Conservation (phyloP, 225 moss, liverwort and hornwort species). For the Straminergon stramineum region DNA sequence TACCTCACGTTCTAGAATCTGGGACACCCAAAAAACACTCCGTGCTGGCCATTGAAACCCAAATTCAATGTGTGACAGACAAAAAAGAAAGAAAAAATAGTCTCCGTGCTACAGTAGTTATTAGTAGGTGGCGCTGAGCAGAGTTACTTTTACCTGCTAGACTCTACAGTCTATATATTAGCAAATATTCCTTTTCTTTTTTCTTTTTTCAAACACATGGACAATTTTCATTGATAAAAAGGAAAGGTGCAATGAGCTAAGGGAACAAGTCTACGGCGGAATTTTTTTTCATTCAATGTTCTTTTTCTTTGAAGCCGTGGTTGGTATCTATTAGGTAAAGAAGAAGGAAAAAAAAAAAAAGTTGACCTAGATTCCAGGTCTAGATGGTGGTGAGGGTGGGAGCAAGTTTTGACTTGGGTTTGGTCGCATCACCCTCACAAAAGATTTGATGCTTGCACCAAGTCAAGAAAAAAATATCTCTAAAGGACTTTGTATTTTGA, state of each 20-base stretch:
- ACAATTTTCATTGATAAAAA: too few relatives aligned
- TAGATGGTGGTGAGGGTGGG: not conserved
- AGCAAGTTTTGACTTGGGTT: not conserved
- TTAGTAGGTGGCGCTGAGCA: not conserved
- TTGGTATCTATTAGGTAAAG: too few relatives aligned
- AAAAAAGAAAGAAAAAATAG: too few relatives aligned
- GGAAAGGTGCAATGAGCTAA: too few relatives aligned
- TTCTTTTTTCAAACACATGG: too few relatives aligned
- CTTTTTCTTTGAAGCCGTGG: too few relatives aligned
- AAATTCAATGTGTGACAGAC: not conserved
- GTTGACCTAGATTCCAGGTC: fast-evolving
- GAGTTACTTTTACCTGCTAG: not conserved
- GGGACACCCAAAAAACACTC: not conserved
- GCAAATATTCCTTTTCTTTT: not conserved
- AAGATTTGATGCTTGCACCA: not conserved
- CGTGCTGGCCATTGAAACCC: not conserved
- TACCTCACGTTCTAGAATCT: not conserved
- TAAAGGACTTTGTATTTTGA: not conserved
- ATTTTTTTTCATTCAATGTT: too few relatives aligned
- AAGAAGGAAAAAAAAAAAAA: too few relatives aligned
- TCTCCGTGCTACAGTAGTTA: too few relatives aligned
- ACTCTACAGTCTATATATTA: too few relatives aligned
- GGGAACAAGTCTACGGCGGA: too few relatives aligned
- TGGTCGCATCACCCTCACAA: not conserved
- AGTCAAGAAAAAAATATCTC: fast-evolving